Evolutionary conservation across 2,329 filamentous ascomycete species (phyloP).

Genomic region (Nectriaceae sp.): DNA sequence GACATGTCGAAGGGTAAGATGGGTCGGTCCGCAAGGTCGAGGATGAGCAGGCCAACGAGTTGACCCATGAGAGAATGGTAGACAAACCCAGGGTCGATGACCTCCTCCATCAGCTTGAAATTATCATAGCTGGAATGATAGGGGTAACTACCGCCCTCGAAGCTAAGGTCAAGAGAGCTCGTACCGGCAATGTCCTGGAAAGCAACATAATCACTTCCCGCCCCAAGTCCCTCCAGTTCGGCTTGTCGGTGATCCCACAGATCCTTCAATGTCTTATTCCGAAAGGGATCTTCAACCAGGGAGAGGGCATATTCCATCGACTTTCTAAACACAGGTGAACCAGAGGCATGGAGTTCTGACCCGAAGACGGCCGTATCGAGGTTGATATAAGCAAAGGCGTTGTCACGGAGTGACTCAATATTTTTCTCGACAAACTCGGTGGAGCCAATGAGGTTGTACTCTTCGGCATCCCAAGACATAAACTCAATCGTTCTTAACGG

Average conservation of each 20-base stretch:
- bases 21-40: conserved; percentile 81
- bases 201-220: conserved; percentile 79
- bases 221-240: conserved; percentile 69
- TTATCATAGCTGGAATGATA: conserved; percentile 88
- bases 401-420: conserved; percentile 67
- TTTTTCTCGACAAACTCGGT: conserved; percentile 94
- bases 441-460: conserved; percentile 91
- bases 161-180: conserved; percentile 83
- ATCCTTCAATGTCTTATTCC: conserved; percentile 71
- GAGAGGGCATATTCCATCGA: conserved; percentile 73
- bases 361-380: conserved; percentile 83
- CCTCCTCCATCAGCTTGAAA: conserved; percentile 79
- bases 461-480: conserved; percentile 91
- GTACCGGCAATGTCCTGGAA: conserved; percentile 92
- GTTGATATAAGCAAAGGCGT: conserved; percentile 88
- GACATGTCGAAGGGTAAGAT: conserved; percentile 81
- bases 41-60: conserved; percentile 77
- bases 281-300: conserved; percentile 70
- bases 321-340: conserved; percentile 77
- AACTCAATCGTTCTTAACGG: conserved; percentile 95
- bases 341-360: conserved; percentile 71
- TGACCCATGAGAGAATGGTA: conserved; percentile 82
- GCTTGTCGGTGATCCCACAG: conserved; percentile 71
- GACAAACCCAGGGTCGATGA: conserved; percentile 78
- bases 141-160: conserved; percentile 67